Percentiles rank a stretch among this genome's conserved stretches.
Conservation (phyloP, 495 filamentous ascomycete species). For the Umbilicaria muhlenbergii region DNA sequence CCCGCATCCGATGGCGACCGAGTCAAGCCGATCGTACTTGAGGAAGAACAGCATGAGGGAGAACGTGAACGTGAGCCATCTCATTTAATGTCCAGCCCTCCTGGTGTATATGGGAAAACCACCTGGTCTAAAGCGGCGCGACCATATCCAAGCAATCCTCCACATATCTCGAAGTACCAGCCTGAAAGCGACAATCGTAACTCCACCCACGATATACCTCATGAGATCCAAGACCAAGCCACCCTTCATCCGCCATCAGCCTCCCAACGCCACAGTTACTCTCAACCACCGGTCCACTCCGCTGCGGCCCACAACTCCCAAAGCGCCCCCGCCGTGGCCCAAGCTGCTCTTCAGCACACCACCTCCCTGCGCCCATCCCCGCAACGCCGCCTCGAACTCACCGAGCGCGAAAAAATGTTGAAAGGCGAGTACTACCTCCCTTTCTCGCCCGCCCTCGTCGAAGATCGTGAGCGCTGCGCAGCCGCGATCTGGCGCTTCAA, state of each 20-base stretch:
- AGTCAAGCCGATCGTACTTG: conserved; percentile 11
- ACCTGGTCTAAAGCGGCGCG: conserved; percentile 11
- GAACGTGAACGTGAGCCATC: conserved; percentile 7
- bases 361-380: conserved; percentile 20
- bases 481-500: conserved; percentile 80
- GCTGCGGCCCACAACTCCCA: conserved; percentile 15
- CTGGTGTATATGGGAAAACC: conserved; percentile 8
- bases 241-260: conserved; percentile 28
- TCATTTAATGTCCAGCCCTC: conserved; percentile 10
- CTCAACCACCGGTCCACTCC: conserved; percentile 11
- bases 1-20: conserved; percentile 12
- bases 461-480: conserved; percentile 79
- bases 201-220: conserved; percentile 12
- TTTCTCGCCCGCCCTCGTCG: conserved; percentile 58
- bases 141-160: conserved; percentile 16
- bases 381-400: conserved; percentile 26
- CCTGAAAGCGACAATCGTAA: conserved; percentile 10
- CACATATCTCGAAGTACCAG: conserved; percentile 12
- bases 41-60: conserved; percentile 2
- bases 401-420: conserved; percentile 92
- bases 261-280: conserved; percentile 19
- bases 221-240: conserved; percentile 14
- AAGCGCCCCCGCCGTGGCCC: conserved; percentile 40
- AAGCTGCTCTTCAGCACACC: conserved; percentile 41
- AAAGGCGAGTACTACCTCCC: conserved; percentile 66